These are phyloP conservation scores for Sporormia fimetaria DNA, from an alignment of 495 filamentous ascomycete genomes.

Conservation along the genomic window DNA sequence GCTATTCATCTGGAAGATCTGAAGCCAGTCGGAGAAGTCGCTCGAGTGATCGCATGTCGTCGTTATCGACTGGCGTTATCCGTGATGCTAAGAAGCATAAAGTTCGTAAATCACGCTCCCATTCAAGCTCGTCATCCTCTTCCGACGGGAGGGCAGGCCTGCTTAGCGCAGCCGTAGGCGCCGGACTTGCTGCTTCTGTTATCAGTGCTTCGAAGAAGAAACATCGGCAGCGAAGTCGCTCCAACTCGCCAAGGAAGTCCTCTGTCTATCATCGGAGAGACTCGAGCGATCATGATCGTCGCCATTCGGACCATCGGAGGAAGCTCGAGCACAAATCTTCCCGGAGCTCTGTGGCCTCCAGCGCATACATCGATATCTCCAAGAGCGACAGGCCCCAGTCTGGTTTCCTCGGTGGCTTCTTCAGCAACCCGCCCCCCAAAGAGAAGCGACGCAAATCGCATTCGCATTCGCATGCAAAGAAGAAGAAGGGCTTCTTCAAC, in stretches of 20 bases:
- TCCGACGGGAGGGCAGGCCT: slow-evolving; percentile 33
- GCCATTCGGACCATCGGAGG: slow-evolving; percentile 18
- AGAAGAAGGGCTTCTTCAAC: slow-evolving; percentile 46
- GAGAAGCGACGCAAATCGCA: slow-evolving; percentile 32
- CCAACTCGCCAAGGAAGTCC: slow-evolving; percentile 15
- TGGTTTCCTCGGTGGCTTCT: slow-evolving; percentile 35
- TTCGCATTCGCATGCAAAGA: slow-evolving; percentile 32
- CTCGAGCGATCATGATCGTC: slow-evolving; percentile 21
- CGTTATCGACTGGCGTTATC: slow-evolving; percentile 14
- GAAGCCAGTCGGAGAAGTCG: slow-evolving; percentile 17
- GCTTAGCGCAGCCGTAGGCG: slow-evolving; percentile 37
- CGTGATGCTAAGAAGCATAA: slow-evolving; percentile 21
- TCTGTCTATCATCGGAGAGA: slow-evolving; percentile 19
- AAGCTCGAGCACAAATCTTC: slow-evolving; percentile 12
- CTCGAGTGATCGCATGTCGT: slow-evolving; percentile 18
- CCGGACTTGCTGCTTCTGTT: slow-evolving; percentile 29
- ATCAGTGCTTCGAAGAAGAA: slow-evolving; percentile 11
- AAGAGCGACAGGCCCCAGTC: slow-evolving; percentile 7
- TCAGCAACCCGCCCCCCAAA: slow-evolving; percentile 38
- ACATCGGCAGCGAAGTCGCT: slow-evolving; percentile 22
- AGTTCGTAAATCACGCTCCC: slow-evolving; percentile 33
- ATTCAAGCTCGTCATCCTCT: slow-evolving; percentile 35
- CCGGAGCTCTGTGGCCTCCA: slow-evolving; percentile 15
- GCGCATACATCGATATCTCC: slow-evolving; percentile 21
- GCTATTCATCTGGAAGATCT: slow-evolving; percentile 37